Evolutionary conservation across 2,329 filamentous ascomycete species (phyloP).

Genomic region (Penicillium sp.): DNA sequence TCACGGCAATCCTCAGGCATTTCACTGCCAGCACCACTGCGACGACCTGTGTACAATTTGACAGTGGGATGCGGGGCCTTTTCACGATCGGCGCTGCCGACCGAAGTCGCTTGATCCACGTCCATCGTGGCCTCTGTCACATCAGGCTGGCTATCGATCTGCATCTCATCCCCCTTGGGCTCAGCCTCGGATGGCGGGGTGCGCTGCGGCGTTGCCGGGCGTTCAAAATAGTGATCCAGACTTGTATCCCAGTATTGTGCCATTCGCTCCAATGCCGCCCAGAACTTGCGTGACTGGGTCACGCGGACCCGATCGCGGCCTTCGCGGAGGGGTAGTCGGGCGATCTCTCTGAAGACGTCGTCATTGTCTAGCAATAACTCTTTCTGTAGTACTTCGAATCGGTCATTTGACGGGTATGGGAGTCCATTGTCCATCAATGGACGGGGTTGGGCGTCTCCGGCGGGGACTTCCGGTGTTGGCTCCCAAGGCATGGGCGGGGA

Average conservation of each 20-base stretch:
- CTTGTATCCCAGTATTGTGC: conserved; percentile 64
- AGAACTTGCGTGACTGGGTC: conserved; percentile 61
- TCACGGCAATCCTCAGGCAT: conserved; percentile 61
- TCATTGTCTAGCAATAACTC: conserved; percentile 58
- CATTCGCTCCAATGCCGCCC: conserved; percentile 59
- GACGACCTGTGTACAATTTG: conserved; percentile 56
- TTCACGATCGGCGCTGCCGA: background rate
- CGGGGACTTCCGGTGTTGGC: conserved; percentile 9
- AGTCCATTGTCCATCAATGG: conserved; percentile 50
- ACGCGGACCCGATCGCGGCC: conserved; percentile 51
- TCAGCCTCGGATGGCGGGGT: conserved; percentile 17
- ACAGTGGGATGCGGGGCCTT: conserved; percentile 17
- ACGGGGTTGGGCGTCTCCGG: conserved; percentile 29
- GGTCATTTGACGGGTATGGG: conserved; percentile 48
- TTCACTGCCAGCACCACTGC: conserved; percentile 56
- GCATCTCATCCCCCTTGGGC: conserved; percentile 21
- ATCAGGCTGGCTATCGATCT: conserved; percentile 20
- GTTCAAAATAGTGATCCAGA: conserved; percentile 56
- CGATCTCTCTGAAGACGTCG: conserved; percentile 58
- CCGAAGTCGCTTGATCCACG: conserved; percentile 15
- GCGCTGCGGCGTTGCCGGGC: conserved; percentile 28
- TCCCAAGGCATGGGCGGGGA: conserved; percentile 42
- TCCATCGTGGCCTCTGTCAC: conserved; percentile 25
- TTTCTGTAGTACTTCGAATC: conserved; percentile 49
- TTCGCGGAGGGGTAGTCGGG: conserved; percentile 47